Evolutionary conservation across 805 yeast genomes (phyloP), one percentile per base, ranked within the genome.

Genomic region (Kluyveromyces lactis): DNA sequence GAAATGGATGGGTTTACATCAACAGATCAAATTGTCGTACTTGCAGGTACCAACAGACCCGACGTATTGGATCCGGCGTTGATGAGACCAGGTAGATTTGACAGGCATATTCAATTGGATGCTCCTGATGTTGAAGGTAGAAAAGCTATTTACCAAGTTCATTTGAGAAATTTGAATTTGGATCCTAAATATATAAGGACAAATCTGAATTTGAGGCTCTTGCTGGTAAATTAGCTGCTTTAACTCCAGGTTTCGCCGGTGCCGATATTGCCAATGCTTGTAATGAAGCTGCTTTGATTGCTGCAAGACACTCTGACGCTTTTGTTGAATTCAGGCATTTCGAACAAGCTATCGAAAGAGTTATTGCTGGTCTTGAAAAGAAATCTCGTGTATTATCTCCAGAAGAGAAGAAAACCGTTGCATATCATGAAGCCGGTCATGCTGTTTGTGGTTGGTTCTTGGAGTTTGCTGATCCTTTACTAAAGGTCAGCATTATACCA

Each of bases 391-490:
- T 92, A 11, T 69, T 94, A 44, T 77, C 86, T 2, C 81, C 86
- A 1, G 89, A 82, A 43, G 97, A 94, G 58, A 86, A 87, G 64
- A 77, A 71, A 46, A 78, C 86, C 19, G 96, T 94, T 42, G 98
- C 98, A 1, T 92, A 83, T 55, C 98, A 94, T 59, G 99, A 92
- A 63, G 98, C 99, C 3, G 99, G 98, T 3, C 98, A 94, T 64
- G 98, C 99, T 9, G 77, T 92, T 44, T 89, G 97, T 62, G 98
- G 98, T 10, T 92, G 98, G 99, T 87, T 69, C 56, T 72, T 92
- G 54, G 76, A 84, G 60, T 73, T 74, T 61, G 95, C 97, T 2
- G 96, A 90, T 58, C 98, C 98, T 6, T 68, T 94, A 42, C 70
- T 92, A 44, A 92, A 92, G 68, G 98, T 92, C 15, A 86, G 97